Evolutionary conservation across 208 protist genomes (phyloP), one percentile per base, ranked within the genome.

Genomic region (Phytomonas sp.): DNA sequence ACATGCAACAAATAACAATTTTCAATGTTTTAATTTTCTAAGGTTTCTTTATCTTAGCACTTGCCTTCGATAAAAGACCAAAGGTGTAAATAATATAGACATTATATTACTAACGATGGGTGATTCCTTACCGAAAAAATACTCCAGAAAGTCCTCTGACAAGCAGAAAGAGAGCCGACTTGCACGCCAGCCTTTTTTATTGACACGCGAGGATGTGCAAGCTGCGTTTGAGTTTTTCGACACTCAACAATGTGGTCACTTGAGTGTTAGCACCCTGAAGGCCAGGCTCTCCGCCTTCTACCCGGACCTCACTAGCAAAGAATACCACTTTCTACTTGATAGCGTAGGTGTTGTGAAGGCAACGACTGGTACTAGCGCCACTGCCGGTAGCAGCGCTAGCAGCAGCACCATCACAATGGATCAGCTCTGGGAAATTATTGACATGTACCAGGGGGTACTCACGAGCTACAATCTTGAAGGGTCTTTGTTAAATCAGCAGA

Each of bases 171-270:
- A 67, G 29, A 36, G 23, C 30, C 28, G 30, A n/a, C 23, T 40
- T 20, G 26, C 43, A 40, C 34, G n/a, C 20, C 11, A 64, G 13
- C 77, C 73, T 7, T 91, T 91, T 51, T 40, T 67, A 23, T 82
- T 96, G 31, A 90, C 80, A 0, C 75, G 79, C 23, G 92, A 93
- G 0, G 93, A 98, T 59, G 90, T 98, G 17, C 78, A 85, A 40
- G 85, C 88, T 7, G 95, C 93, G 6, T 98, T 98, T 68, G 79
- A 89, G 37, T 98, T 98, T 67, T 96, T 97, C 72, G 93, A 97
- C 75, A 78, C 94, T 15, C 72, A 85, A 31, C 83, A 84, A 31
- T 93, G 83, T 62, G 92, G 88, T 1, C 51, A 82, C 15, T 72
- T 98, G 51, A 96, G 82, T n/a, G 86, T 88, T 33, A 76, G 76